Evolutionary conservation across 108 stramenopile species (phyloP), one percentile per base, ranked within the genome.

Genomic region (Parietichytrium sp.): DNA sequence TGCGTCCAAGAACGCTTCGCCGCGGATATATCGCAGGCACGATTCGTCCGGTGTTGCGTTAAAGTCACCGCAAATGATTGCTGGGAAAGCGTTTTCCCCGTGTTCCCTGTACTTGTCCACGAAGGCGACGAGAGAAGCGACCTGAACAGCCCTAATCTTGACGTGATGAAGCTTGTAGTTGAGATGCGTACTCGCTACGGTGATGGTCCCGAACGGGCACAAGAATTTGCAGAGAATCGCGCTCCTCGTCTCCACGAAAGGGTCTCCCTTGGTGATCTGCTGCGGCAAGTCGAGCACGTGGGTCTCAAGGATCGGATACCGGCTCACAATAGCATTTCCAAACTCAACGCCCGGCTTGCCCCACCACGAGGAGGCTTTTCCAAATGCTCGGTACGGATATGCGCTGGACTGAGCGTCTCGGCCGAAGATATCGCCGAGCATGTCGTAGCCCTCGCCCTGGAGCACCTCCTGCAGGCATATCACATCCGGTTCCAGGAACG

Each of bases 371-470:
- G 61, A 72, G 10, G 61, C 61, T 16, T 42, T 33, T 6, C 38
- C 61, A 25, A 45, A 72, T 33, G 45, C 36, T 6, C 61, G 61
- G 42, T 72, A 27, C 3, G 61, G 61, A 0, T 18, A 50, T n/a
- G 29, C 33, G 10, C 29, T 1, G 10, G 33, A 33, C 15, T 38
- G 38, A 42, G 36, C 61, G 10, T 45, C 29, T n/a, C n/a, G 61
- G 20, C 61, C 61, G 45, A 72, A 72, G 10, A 72, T 31, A 72
- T 72, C 61, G 29, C 38, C 20, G 33, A 72, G 61, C 61, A 72
- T 72, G 42, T 72, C 61, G 6, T 27, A 42, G 7, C 61, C 61
- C 6, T 25, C 42, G 61, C 61, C 61, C 33, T 27, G 61, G 20
- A 72, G 61, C 42, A 72, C 61, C 42, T 72, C 61, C 3, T 72